phyloP scores from a whole-genome alignment of 257 asterid genomes.

The Lycium barbarum region DNA sequence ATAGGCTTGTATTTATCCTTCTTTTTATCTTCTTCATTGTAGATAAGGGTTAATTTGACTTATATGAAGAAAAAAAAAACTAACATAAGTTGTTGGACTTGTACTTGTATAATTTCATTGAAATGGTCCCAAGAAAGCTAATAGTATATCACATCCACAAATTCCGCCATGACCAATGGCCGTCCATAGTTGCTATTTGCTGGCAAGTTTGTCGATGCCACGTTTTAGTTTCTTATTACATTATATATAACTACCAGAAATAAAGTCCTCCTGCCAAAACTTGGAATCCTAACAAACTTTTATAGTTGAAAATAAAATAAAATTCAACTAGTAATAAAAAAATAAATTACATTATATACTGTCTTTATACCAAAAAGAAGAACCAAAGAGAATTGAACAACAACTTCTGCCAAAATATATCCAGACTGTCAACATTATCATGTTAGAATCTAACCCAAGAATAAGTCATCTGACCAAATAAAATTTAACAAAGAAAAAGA shows the following conservation, averaged over 20 bases:
- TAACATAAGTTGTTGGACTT: not conserved
- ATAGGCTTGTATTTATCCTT: not conserved
- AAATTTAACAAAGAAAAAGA: not conserved
- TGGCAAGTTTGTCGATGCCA: constrained; percentile 23
- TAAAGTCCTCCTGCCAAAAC: not conserved
- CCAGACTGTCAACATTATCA: constrained; percentile 21
- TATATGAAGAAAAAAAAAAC: not conserved
- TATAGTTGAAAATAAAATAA: not conserved
- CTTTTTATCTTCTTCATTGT: not conserved
- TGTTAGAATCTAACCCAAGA: constrained; percentile 9
- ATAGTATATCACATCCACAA: constrained; percentile 12
- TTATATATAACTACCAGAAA: not conserved
- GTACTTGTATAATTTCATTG: not conserved
- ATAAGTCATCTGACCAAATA: constrained; percentile 19
- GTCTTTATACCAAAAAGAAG: not conserved
- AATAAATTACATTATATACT: not conserved
- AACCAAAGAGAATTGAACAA: not conserved
- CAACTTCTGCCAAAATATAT: not conserved
- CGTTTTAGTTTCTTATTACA: not conserved
- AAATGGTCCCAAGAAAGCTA: not conserved
- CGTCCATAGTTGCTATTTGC: constrained; percentile 16
- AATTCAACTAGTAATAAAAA: not conserved
- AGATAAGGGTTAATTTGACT: not conserved
- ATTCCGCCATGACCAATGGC: constrained; percentile 25
- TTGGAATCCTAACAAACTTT: constrained; percentile 20